Evolutionary conservation across 2,329 filamentous ascomycete genomes (phyloP).

Genomic region (Neonectria sp.): DNA sequence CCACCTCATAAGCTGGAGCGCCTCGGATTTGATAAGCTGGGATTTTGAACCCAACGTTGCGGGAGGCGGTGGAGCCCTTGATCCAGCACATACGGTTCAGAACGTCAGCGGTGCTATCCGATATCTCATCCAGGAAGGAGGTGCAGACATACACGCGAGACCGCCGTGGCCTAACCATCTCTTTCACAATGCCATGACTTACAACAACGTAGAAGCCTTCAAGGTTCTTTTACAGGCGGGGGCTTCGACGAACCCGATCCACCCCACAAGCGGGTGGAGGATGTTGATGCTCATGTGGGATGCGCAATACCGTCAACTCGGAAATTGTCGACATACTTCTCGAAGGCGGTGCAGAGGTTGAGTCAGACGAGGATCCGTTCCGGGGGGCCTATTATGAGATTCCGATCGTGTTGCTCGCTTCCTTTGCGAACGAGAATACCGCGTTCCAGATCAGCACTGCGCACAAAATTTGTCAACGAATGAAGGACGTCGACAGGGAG

Average conservation of each 20-base stretch:
- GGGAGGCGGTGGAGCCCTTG: conserved; percentile 26
- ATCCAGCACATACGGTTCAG: conserved; percentile 21
- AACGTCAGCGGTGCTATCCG: conserved; percentile 31
- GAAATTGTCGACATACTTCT: conserved; percentile 26
- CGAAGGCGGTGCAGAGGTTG: conserved; percentile 34
- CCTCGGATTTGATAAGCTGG: conserved; percentile 13
- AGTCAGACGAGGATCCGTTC: conserved; percentile 19
- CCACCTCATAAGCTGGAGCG: conserved; percentile 29
- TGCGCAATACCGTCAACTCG: conserved; percentile 20
- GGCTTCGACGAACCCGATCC: conserved; percentile 37
- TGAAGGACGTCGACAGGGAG: conserved; percentile 26
- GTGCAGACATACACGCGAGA: conserved; percentile 29
- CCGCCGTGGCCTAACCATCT: conserved; percentile 19
- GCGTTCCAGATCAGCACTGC: conserved; percentile 23
- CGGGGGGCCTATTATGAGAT: conserved; percentile 5
- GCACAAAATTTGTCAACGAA: conserved; percentile 26
- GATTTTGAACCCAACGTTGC: conserved; percentile 23
- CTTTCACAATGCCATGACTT: conserved; percentile 25
- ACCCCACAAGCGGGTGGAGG: conserved; percentile 16
- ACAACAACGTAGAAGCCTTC: conserved; percentile 26
- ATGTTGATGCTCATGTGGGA: conserved; percentile 31
- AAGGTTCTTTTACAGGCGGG: conserved; percentile 34
- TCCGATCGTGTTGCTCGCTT: conserved; percentile 36
- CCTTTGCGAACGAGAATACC: background rate
- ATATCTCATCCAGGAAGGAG: conserved; percentile 30